phyloP scores from a whole-genome alignment of 306 rosid genomes.

The Betula pendula region DNA sequence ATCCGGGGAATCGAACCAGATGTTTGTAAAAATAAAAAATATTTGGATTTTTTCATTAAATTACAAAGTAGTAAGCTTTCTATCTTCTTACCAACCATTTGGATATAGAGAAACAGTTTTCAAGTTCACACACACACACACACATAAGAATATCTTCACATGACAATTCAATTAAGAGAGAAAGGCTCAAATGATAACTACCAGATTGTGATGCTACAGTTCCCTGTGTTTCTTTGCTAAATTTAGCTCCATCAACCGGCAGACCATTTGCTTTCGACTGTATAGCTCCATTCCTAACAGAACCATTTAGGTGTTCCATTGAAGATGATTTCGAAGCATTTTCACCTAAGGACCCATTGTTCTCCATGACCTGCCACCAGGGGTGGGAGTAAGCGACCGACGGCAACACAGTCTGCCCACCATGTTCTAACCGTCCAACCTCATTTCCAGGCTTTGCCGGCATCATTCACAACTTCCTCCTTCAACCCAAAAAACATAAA shows the following conservation, averaged over 20 bases:
- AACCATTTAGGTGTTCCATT: constrained; percentile 38
- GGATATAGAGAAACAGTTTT: not conserved
- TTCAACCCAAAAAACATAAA: constrained; percentile 17
- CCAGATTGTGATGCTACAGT: constrained; percentile 41
- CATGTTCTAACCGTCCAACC: constrained; percentile 33
- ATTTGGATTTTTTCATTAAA: too few species aligned
- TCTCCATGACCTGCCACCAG: constrained; percentile 61
- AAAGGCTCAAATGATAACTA: constrained; percentile 32
- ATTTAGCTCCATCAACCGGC: constrained; percentile 32
- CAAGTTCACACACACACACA: not conserved
- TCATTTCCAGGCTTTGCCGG: constrained; percentile 61
- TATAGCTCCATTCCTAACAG: constrained; percentile 37
- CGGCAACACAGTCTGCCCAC: constrained; percentile 41
- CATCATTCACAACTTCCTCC: constrained; percentile 57
- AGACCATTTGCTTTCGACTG: constrained; percentile 33
- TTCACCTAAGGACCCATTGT: constrained; percentile 24
- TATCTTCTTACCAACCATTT: not conserved
- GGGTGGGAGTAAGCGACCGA: constrained; percentile 52
- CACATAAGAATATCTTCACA: constrained; percentile 20
- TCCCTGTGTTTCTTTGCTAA: constrained; percentile 32
- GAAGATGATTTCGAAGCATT: constrained; percentile 44
- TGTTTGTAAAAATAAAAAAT: not conserved
- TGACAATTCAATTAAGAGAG: constrained; percentile 1
- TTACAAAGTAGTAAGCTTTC: too few species aligned
- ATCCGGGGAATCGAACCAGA: too few species aligned